phyloP scores from a whole-genome alignment of 1,139 yeast species.

The Scheffersomyces titani region DNA sequence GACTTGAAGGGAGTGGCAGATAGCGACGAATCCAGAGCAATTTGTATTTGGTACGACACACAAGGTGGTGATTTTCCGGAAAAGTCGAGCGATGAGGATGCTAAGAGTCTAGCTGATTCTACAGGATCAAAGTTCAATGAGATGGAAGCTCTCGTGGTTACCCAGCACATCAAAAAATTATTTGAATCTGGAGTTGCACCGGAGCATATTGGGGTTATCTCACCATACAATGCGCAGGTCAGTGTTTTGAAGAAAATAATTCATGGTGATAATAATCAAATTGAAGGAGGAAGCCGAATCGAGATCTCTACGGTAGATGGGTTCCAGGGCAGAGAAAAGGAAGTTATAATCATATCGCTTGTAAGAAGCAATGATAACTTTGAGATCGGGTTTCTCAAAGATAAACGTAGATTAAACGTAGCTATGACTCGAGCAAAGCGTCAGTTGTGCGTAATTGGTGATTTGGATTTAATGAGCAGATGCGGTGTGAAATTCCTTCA shows the following conservation, averaged over 20 bases:
- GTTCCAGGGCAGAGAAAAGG: conserved; percentile 68
- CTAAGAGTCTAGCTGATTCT: conserved; percentile 12
- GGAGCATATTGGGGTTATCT: conserved; percentile 71
- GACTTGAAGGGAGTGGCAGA: conserved; percentile 59
- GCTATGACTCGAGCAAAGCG: conserved; percentile 90
- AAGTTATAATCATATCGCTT: conserved; percentile 63
- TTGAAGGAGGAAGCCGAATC: conserved; percentile 12
- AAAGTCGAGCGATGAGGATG: conserved; percentile 44
- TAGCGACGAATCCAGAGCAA: conserved; percentile 29
- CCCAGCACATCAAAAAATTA: conserved; percentile 55
- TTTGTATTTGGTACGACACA: conserved; percentile 82
- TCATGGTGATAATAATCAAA: conserved; percentile 20
- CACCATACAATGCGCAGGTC: conserved; percentile 91
- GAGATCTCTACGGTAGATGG: conserved; percentile 51
- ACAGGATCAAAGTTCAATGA: conserved; percentile 66
- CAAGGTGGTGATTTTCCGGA: conserved; percentile 87
- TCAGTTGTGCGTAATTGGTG: conserved; percentile 85
- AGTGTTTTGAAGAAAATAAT: conserved; percentile 52
- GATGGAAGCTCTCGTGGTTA: conserved; percentile 66
- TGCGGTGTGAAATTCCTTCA: conserved; percentile 51
- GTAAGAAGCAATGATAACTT: conserved; percentile 49
- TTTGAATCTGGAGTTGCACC: conserved; percentile 48
- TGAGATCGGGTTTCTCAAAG: conserved; percentile 77
- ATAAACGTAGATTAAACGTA: conserved; percentile 74
- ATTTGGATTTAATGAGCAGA: conserved; percentile 60